phyloP scores from a whole-genome alignment of 352 stramenopile genomes.

The Globisporangium apiculatum region DNA sequence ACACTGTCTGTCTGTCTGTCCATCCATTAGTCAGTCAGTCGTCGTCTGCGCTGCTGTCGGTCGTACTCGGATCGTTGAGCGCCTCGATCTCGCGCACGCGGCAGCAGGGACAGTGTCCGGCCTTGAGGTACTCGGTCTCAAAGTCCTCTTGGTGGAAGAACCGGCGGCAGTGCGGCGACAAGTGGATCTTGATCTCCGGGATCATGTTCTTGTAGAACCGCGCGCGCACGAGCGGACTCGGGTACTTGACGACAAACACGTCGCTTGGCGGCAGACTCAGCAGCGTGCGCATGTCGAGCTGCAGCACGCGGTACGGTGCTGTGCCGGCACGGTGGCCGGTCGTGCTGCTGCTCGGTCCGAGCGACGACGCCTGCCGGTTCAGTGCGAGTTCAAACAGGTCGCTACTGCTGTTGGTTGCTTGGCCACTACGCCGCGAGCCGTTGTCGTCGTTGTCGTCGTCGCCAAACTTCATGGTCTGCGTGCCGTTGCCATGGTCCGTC shows the following conservation, averaged over 20 bases:
- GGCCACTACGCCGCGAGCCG: too few species aligned
- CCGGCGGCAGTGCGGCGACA: conserved; percentile 84
- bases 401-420: conserved; percentile 2
- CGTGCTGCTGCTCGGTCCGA: conserved; percentile 18
- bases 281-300: conserved; percentile 72
- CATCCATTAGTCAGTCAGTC: conserved; percentile 9
- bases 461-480: conserved; percentile 76
- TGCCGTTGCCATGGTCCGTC: conserved; percentile 49
- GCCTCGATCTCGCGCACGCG: conserved; percentile 48
- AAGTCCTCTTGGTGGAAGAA: conserved; percentile 96
- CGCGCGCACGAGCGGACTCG: conserved; percentile 37
- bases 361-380: conserved; percentile 69
- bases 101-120: conserved; percentile 86
- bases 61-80: conserved; percentile 1
- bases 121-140: conserved; percentile 90
- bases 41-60: neutral
- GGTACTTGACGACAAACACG: conserved; percentile 84
- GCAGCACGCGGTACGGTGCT: conserved; percentile 63
- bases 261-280: conserved; percentile 67
- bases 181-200: conserved; percentile 87
- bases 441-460: conserved; percentile 43
- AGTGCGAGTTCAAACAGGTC: conserved; percentile 83
- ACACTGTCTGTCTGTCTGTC: neutral
- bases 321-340: conserved; percentile 38
- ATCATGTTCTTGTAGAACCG: conserved; percentile 93